Conservation (phyloP, 441 rosid genomes). For the Adansonia madagascariensis region DNA sequence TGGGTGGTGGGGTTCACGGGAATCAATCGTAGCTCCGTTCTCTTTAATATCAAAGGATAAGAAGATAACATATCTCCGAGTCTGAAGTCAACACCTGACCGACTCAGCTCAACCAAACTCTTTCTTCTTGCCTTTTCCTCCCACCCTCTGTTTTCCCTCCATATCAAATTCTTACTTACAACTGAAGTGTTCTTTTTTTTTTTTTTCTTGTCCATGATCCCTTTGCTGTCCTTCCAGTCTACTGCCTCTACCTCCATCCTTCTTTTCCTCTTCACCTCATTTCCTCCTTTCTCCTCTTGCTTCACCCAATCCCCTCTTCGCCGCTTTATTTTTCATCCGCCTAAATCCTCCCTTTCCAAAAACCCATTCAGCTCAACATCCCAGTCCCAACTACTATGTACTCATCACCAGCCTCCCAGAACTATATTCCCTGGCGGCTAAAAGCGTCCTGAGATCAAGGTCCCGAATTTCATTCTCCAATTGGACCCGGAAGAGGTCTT, state of each 20-base stretch:
- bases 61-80: too few relatives aligned
- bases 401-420: constrained; percentile 45
- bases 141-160: too few relatives aligned
- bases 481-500: constrained; percentile 65
- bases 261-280: constrained; percentile 30
- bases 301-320: constrained; percentile 36
- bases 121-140: too few relatives aligned
- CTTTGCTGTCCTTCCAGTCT: constrained; percentile 37
- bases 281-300: constrained; percentile 26
- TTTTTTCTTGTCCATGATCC: constrained; percentile 39
- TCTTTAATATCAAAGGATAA: too few relatives aligned
- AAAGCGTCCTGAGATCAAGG: constrained; percentile 80
- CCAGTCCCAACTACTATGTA: constrained; percentile 13
- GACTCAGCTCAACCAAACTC: too few relatives aligned
- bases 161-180: too few relatives aligned
- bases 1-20: too few relatives aligned
- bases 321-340: constrained; percentile 30
- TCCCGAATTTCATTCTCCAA: constrained; percentile 71
- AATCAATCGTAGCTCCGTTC: too few relatives aligned
- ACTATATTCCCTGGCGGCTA: constrained; percentile 92
- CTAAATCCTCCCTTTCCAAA: constrained; percentile 40
- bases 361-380: constrained; percentile 35
- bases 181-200: too few relatives aligned
- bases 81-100: too few relatives aligned
- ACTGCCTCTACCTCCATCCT: constrained; percentile 26